phyloP scores from a whole-genome alignment of 768 basidiomycete species.

The Russula brevipes region DNA sequence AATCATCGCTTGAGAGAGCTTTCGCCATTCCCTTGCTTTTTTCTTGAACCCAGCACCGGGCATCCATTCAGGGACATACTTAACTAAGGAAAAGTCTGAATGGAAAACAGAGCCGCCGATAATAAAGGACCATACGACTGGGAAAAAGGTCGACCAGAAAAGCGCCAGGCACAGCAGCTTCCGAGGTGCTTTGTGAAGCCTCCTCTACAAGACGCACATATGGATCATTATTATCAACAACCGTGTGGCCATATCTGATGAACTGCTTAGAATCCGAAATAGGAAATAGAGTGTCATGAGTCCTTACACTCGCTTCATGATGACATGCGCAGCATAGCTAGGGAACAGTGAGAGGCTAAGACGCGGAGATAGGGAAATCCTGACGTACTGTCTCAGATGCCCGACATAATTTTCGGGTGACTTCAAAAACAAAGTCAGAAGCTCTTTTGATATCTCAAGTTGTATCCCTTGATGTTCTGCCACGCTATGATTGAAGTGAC shows the following conservation, averaged over 20 bases:
- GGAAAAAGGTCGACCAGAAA: conserved; percentile 29
- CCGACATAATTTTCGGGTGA: conserved; percentile 21
- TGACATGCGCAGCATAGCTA: conserved; percentile 13
- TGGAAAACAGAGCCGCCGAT: background rate
- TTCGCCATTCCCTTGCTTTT: conserved; percentile 24
- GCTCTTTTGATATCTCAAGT: conserved; percentile 13
- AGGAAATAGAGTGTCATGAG: background rate
- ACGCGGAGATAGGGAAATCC: background rate
- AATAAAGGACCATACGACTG: conserved; percentile 19
- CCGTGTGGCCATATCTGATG: conserved; percentile 22
- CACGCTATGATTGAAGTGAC: conserved; percentile 23
- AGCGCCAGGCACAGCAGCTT: conserved; percentile 23
- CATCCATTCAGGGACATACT: conserved; percentile 29
- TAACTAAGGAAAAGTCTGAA: conserved; percentile 18
- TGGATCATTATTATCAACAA: conserved; percentile 18
- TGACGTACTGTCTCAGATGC: conserved; percentile 20
- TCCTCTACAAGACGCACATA: conserved; percentile 22
- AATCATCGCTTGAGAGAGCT: conserved; percentile 24
- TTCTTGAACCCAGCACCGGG: conserved; percentile 27
- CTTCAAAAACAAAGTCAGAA: conserved; percentile 22
- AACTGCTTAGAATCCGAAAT: background rate
- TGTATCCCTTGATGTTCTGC: conserved; percentile 20
- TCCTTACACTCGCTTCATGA: conserved; percentile 16
- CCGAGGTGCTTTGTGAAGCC: conserved; percentile 14
- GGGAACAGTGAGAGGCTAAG: background rate